Evolutionary conservation across 139 green algal species (phyloP), one percentile per base, ranked within the genome.

Genomic region (Chlorokybus atmophyticus): DNA sequence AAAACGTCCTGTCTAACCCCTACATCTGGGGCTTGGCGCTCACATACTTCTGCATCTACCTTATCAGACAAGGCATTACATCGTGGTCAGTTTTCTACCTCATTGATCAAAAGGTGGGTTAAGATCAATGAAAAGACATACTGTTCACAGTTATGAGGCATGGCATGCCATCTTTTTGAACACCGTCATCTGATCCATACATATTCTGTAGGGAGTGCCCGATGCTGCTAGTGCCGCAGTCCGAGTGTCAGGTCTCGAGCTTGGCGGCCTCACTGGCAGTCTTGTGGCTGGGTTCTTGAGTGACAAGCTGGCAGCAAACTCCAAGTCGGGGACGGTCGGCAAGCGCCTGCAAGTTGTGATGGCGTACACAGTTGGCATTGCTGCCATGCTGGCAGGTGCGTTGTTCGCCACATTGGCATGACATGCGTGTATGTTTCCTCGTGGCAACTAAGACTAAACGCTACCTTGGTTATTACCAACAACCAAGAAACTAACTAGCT

Each of bases 21-120:
- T 94, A 78, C 75, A 92, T 96, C 57, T 94, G 90, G 79, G 69
- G 83, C 50, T 87, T 95, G 78, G 86, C 86, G 19, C 73, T 93
- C 39, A 89, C 84, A 28, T 94, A 94, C 69, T 94, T 94, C 69
- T 93, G 90, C 71, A 75, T 95, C 48, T 93, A 94, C 75, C 71
- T 95, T n/a, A 81, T 95, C 35, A 67, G 88, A 28, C 87, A 94
- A 70, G 61, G 52, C 25, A 56, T 72, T 32, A 70, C 59, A 2
- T 73, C 59, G 7, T 74, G 73, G 87, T 93, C 92, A 57, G 82
- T 95, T 38, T 94, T 94, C 70, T 95, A 94, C 77, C 79, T 96
- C 14, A 80, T 94, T 49, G 86, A 91, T 70, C 54, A 63, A 29
- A 93, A 93, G 35, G 35, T 44, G 25, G n/a, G n/a, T n/a, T n/a